Base-by-base conservation (phyloP, 495 filamentous ascomycete genomes). In the Podospora pseudoanserina region DNA sequence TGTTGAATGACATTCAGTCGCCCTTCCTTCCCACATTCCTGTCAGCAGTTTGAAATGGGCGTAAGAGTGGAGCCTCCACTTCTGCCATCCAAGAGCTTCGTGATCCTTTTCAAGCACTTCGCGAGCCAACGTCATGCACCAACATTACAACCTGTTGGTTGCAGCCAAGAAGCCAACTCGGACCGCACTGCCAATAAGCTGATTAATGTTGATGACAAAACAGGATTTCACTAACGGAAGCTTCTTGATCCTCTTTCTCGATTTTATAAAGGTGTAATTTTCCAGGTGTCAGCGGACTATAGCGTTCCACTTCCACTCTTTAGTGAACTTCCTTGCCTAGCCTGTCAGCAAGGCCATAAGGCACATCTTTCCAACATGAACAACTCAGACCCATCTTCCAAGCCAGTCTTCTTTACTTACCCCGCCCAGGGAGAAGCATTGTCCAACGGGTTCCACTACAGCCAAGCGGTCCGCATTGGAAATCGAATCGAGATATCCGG, bases 121-220 rank as follows among this genome's bases (percentile, higher is more conserved):
- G 39, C 9, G 15, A 49, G 39, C 39, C 39, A 49, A 49, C 39
- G 39, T 49, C 9, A 49, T 80, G 78, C 70, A 81, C 80, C 13
- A 67, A 72, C 13, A 72, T 23, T 86, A n/a, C 34, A 79, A 86
- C 58, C 76, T 87, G 11, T 63, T 87, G 30, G 78, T 86, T 30
- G 85, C 39, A 49, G 39, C 39, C 39, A 49, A 49, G 39, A 49
- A 49, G 39, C 39, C 39, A 49, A 86, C 63, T 69, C 72, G 3
- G 85, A 84, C 2, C 68, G 60, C 72, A 84, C 83, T 68, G 78
- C 78, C 57, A 70, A 82, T 49, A 68, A 72, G 7, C 82, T 81
- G 16, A 76, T 67, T 49, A 49, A 49, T 49, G 5, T 16, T 49
- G 39, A 49, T 49, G 39, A 49, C 39, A 49, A 49, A 49, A 49